Evolutionary conservation across 257 asterid species (phyloP), one percentile per base, ranked within the genome.

Genomic region (Perilla frutescens): DNA sequence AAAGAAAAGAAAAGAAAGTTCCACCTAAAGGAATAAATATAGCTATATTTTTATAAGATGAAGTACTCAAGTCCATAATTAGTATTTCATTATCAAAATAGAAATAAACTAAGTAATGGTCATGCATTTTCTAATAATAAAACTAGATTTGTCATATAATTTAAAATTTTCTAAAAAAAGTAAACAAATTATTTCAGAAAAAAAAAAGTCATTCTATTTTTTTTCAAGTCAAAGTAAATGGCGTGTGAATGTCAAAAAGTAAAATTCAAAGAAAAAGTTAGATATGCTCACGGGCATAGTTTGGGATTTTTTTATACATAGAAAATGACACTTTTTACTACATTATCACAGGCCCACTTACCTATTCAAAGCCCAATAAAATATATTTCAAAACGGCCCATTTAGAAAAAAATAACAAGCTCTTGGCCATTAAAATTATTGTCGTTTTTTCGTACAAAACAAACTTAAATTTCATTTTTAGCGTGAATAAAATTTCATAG

Each of bases 281-380:
- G 39, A 47, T 65, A 11, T 29, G 58, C 4, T 34, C 60, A 66
- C 48, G 71, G 71, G 71, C 71, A 47, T 47, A 45, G 45, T 45
- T 36, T 12, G 48, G 47, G 11, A 20, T 20, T 36, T 60, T 60
- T 20, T 62, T 26, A 10, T 44, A 26, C 54, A 41, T 20, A 9
- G 68, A 43, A 43, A 43, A 43, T 13, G 59, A 48, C 72, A 66
- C 60, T 34, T 49, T 7, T 26, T 4, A 14, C 32, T 15, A 0
- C 15, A n/a, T 15, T 15, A 8, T 45, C 12, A 7, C 48, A 58
- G 1, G 71, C 44, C 71, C 31, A 2, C 11, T 43, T 5, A 15
- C 37, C 50, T 9, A 7, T 50, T 51, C 73, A 53, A 54, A 54
- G 64, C 53, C 11, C 64, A 53, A 39, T 20, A 54, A 8, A 12